Evolutionary conservation across 345 rosid genomes (phyloP).

Genomic region (Raphanus sativus): DNA sequence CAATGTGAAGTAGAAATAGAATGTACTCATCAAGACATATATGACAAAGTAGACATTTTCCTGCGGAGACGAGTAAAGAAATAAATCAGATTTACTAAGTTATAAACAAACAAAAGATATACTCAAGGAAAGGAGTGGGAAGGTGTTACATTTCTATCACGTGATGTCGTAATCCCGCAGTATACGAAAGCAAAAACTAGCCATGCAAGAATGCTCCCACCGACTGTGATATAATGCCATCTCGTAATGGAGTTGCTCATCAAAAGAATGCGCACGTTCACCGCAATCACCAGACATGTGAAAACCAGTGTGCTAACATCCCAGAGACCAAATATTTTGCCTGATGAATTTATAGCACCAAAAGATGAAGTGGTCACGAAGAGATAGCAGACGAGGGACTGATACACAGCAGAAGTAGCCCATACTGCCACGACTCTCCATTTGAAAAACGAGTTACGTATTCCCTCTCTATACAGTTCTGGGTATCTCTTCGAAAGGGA

Average conservation of each 20-base stretch:
- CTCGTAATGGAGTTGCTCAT: conserved; percentile 89
- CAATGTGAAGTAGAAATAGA: conserved; percentile 76
- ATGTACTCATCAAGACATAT: conserved; percentile 82
- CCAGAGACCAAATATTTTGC: conserved; percentile 91
- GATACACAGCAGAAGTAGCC: conserved; percentile 89
- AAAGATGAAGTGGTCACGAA: conserved; percentile 62
- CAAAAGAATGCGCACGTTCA: conserved; percentile 91
- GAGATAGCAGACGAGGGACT: conserved; percentile 77
- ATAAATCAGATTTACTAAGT: neutral
- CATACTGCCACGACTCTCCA: conserved; percentile 89
- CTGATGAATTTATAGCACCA: conserved; percentile 64
- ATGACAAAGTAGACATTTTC: conserved; percentile 82
- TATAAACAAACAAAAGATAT: neutral
- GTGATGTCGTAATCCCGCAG: conserved; percentile 58
- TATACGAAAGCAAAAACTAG: conserved; percentile 71
- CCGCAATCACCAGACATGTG: conserved; percentile 90
- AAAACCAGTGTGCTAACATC: conserved; percentile 98
- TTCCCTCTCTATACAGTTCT: conserved; percentile 90
- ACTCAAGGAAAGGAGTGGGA: conserved; percentile 2
- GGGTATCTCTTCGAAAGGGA: conserved; percentile 96
- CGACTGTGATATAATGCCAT: conserved; percentile 85
- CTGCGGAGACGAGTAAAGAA: conserved; percentile 43
- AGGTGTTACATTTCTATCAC: conserved; percentile 42
- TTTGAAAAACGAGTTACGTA: conserved; percentile 74
- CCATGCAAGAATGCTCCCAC: conserved; percentile 95